These are phyloP conservation scores for Candida coquimbonensis DNA, from an alignment of 805 yeast genomes.

Conservation along the genomic window DNA sequence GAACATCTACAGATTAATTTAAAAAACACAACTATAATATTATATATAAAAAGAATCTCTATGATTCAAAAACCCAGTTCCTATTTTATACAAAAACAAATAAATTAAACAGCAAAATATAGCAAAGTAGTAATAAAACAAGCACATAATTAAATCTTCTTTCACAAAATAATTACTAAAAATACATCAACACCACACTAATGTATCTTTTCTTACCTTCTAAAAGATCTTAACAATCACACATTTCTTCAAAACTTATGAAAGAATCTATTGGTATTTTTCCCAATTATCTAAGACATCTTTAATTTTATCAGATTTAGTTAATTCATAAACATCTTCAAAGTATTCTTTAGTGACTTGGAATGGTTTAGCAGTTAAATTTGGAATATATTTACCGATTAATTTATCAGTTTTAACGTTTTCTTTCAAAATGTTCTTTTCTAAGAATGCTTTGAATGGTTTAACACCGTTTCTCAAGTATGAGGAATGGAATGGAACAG, in stretches of 20 bases:
- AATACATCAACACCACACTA: slow-evolving; percentile 22
- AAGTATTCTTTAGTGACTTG: slow-evolving; percentile 94
- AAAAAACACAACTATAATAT: not conserved
- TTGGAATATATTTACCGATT: slow-evolving; percentile 95
- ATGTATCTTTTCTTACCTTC: not conserved
- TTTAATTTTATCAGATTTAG: slow-evolving; percentile 88
- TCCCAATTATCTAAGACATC: slow-evolving; percentile 94
- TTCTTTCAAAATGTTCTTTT: slow-evolving; percentile 90
- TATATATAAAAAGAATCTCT: too few relatives aligned
- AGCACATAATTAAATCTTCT: not conserved
- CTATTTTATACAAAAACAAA: not conserved
- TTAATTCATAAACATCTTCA: slow-evolving; percentile 88
- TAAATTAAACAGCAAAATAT: not conserved
- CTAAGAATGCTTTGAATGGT: slow-evolving; percentile 96
- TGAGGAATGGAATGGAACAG: slow-evolving; percentile 99
- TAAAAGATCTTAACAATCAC: too few relatives aligned
- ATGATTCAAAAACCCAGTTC: not conserved
- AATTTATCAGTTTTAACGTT: slow-evolving; percentile 93
- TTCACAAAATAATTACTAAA: not conserved
- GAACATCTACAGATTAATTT: not conserved
- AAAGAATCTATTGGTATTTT: slow-evolving; percentile 41
- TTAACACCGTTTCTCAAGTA: slow-evolving; percentile 97
- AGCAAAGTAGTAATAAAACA: not conserved
- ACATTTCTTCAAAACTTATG: not conserved
- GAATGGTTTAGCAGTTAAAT: slow-evolving; percentile 96